Evolutionary conservation across 257 asterid species (phyloP), one percentile per base, ranked within the genome.

Genomic region (Plantago major): DNA sequence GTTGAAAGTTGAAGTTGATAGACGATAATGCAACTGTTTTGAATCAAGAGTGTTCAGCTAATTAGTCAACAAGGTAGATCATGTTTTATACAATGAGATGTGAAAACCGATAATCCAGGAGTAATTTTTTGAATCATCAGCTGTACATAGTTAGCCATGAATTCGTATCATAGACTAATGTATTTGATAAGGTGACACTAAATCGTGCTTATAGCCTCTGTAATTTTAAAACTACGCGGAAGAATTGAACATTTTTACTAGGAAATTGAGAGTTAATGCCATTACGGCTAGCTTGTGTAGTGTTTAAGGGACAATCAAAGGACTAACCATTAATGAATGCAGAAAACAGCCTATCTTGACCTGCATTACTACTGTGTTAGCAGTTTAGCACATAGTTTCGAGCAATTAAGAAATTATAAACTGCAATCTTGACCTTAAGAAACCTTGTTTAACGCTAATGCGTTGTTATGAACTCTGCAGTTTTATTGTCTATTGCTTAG

Each of bases 361-460:
- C 60, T 40, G 42, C 14, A 28, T 58, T 43, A 15, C 45, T 33
- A 22, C 26, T 22, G 26, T 22, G 26, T 22, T 22, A 22, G 26
- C 26, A 22, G 10, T n/a, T 40, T 16, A 57, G 77, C 75, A 66
- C 77, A 53, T 68, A 60, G 83, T 71, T 68, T 68, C 37, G 50
- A 17, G 15, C 30, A 40, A 57, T 45, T 28, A 12, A 28, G 4
- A n/a, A 6, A 55, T 8, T 28, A 55, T 7, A 55, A 55, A n/a
- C 45, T 14, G 14, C 15, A 42, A n/a, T 13, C 58, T 67, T 60
- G 82, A 62, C 69, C 54, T 46, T 48, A 58, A 71, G 26, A 38
- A 44, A 40, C 62, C 45, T 45, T 18, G 56, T 55, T 65, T 17
- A 37, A 53, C 47, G 65, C 19, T 65, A 68, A 68, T 69, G 56